Base-by-base conservation (phyloP, 2,329 filamentous ascomycete genomes). In the Cytospora piceicola region DNA sequence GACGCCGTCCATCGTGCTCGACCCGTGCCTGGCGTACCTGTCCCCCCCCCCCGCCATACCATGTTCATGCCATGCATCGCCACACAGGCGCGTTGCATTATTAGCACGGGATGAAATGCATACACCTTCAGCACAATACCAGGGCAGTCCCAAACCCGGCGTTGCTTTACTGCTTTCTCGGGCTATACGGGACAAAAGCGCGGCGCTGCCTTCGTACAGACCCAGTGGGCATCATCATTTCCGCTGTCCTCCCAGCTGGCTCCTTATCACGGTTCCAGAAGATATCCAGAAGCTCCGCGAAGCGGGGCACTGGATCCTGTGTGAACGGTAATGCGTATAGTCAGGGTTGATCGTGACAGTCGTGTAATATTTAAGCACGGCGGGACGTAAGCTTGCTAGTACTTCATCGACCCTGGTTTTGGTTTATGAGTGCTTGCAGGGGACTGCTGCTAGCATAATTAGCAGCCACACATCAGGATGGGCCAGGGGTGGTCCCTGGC, bases 381-480 rank as follows among this genome's bases (percentile, higher is more conserved):
- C 39, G 42, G 30, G 46, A 55, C 42, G 42, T 52, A 20, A 53
- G 58, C 52, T 51, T 62, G 55, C 58, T 59, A 27, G 36, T 52
- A 61, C 30, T 51, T 52, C 57, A 34, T 46, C 29, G 49, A 67
- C 52, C 57, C 65, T 67, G 56, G 65, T 52, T 59, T n/a, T 56
- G 39, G 53, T 49, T 49, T 49, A 49, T n/a, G 46, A 49, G 46
- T 49, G 57, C 39, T 52, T 66, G 63, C 64, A 68, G 67, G 67
- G 61, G 56, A 56, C 36, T 64, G 65, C 71, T 70, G 72, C 72
- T 74, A 72, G 72, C 71, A 75, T 74, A 74, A 77, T 70, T 76
- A 77, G 73, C 73, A 75, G 73, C 75, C 76, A 75, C 75, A 74
- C 74, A 73, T 73, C 61, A 73, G 75, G 74, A 72, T 73, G 67